phyloP scores from a whole-genome alignment of 2,329 filamentous ascomycete species.

The Hypoxylon sp. region DNA sequence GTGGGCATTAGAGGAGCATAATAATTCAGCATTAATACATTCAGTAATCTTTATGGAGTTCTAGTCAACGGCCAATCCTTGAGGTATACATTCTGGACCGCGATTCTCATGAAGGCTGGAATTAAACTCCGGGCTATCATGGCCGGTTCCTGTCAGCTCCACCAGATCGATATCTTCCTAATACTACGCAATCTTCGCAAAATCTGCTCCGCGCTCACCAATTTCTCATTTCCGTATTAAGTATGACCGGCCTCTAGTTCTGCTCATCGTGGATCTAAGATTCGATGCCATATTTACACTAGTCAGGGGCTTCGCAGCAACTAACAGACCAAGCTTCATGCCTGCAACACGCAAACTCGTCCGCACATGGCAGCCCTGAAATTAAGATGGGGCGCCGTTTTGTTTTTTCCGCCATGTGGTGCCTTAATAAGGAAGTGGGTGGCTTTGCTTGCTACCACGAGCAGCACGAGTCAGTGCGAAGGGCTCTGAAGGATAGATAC shows the following conservation, averaged over 20 bases:
- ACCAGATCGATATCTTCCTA: too few relatives aligned
- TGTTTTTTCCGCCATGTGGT: background rate
- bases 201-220: too few relatives aligned
- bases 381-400: background rate
- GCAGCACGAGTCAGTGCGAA: background rate
- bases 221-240: background rate
- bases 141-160: too few relatives aligned
- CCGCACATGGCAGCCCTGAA: background rate
- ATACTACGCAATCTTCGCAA: too few relatives aligned
- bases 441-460: background rate
- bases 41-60: background rate
- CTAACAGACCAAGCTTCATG: background rate
- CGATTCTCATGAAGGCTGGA: background rate
- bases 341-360: background rate
- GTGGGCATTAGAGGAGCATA: background rate
- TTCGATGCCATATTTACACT: background rate
- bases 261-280: background rate
- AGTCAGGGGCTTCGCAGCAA: background rate
- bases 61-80: background rate
- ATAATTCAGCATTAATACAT: slow-evolving; percentile 1
- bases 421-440: background rate
- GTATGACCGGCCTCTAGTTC: background rate
- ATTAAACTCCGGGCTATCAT: too few relatives aligned
- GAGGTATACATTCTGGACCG: background rate
- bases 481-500: background rate